Percentiles rank a stretch among this genome's conserved stretches.
Conservation (phyloP, 805 yeast genomes). For the Starmerella kuoi region DNA sequence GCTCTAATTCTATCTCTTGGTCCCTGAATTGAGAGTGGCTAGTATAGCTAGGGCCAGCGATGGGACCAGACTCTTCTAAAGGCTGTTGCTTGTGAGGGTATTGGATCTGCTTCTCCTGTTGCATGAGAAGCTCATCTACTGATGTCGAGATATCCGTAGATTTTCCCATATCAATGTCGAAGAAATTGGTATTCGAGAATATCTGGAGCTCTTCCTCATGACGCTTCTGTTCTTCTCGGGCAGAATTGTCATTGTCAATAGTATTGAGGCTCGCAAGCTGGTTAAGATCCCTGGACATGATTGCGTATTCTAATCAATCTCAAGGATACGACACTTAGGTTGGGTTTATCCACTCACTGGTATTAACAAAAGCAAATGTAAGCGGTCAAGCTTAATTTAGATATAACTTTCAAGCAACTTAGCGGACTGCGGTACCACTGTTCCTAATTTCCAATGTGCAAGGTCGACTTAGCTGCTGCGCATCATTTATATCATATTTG, state of each 20-base stretch:
- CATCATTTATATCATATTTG: neutral
- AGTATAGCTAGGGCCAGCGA: conserved; percentile 16
- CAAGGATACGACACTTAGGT: too few species aligned
- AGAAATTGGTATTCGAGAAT: conserved; percentile 35
- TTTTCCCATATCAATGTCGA: conserved; percentile 35
- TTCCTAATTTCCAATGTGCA: too few species aligned
- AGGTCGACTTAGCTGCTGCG: too few species aligned
- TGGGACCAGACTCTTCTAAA: conserved; percentile 9
- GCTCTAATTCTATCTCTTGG: conserved; percentile 4
- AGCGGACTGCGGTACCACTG: too few species aligned
- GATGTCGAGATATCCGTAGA: conserved; percentile 33
- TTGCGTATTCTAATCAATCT: too few species aligned
- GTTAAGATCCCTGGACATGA: conserved; percentile 6
- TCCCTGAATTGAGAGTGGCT: conserved; percentile 10
- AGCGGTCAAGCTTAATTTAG: too few species aligned
- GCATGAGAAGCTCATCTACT: conserved; percentile 32
- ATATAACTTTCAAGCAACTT: too few species aligned
- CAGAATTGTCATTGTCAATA: conserved; percentile 12
- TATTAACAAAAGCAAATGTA: too few species aligned
- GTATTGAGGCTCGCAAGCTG: conserved; percentile 19
- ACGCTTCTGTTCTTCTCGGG: conserved; percentile 14
- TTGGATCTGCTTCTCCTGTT: conserved; percentile 31
- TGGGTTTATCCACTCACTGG: too few species aligned
- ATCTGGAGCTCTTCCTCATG: conserved; percentile 32
- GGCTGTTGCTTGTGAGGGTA: conserved; percentile 24